Percentiles rank a stretch among this genome's conserved stretches.
Conservation (phyloP, 2,329 filamentous ascomycete species). For the Alternaria novae-zelandiae region DNA sequence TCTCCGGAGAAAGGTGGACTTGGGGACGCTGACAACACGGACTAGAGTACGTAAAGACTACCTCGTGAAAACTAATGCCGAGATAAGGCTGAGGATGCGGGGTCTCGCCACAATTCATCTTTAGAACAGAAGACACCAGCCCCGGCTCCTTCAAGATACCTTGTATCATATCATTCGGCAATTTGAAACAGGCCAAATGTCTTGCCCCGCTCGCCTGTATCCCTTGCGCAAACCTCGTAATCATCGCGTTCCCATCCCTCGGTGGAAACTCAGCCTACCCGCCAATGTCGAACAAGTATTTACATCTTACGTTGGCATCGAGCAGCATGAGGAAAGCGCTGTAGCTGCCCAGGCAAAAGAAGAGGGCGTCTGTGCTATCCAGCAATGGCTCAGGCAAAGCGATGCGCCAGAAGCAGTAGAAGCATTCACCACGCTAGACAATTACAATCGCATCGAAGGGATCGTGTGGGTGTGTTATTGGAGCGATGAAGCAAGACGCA, state of each 20-base stretch:
- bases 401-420: constrained; percentile 22
- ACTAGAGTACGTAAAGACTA: neutral
- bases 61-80: neutral
- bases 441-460: constrained; percentile 26
- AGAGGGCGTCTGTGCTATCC: constrained; percentile 20
- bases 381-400: constrained; percentile 21
- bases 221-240: constrained; percentile 41
- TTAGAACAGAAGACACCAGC: neutral
- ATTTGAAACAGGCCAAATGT: constrained; percentile 8
- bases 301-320: constrained; percentile 43
- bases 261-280: constrained; percentile 40
- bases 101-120: neutral
- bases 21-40: neutral
- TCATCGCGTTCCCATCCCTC: constrained; percentile 42
- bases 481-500: constrained; percentile 19
- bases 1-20: neutral
- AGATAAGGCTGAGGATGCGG: neutral
- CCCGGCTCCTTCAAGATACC: neutral
- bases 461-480: constrained; percentile 45
- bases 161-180: neutral
- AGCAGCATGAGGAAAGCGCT: constrained; percentile 27
- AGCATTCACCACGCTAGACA: constrained; percentile 37
- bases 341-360: neutral
- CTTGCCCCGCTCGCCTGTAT: constrained; percentile 30
- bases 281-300: constrained; percentile 27